Percentiles rank a stretch among this genome's conserved stretches.
Evolutionary conservation across 1,284 basidiomycete genomes (phyloP).

Genomic region (Lentinula novae-zelandiae): DNA sequence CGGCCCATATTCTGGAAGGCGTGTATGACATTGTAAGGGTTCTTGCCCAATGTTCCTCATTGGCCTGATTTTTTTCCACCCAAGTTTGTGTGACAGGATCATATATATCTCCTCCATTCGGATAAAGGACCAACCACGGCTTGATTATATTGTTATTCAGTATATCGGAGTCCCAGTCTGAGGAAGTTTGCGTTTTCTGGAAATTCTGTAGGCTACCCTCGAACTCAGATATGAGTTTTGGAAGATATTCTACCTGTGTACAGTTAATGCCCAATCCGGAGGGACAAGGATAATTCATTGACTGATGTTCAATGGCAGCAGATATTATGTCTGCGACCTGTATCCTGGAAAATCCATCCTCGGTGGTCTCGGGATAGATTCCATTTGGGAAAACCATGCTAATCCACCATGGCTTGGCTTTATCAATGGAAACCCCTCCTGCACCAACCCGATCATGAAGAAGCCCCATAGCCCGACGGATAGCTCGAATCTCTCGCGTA

Average conservation of each 20-base stretch:
- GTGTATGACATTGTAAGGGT: constrained; percentile 24
- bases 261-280: constrained; percentile 72
- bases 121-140: constrained; percentile 68
- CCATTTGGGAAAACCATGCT: constrained; percentile 66
- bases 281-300: constrained; percentile 26
- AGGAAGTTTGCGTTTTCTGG: neutral
- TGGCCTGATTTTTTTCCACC: constrained; percentile 22
- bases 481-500: constrained; percentile 60
- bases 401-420: constrained; percentile 74
- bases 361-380: constrained; percentile 39
- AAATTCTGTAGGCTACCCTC: constrained; percentile 12
- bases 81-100: constrained; percentile 47
- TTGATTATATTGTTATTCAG: constrained; percentile 7
- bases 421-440: neutral
- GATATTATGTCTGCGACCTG: constrained; percentile 34
- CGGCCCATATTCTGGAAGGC: constrained; percentile 44
- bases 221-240: constrained; percentile 32
- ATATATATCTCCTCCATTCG: constrained; percentile 65
- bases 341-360: constrained; percentile 21
- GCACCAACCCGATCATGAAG: constrained; percentile 23
- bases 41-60: constrained; percentile 39
- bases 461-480: constrained; percentile 55
- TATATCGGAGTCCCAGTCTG: neutral
- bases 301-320: constrained; percentile 22
- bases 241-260: constrained; percentile 42